phyloP scores from a whole-genome alignment of 2,329 filamentous ascomycete genomes.

The Trichoderma afroharzianum region DNA sequence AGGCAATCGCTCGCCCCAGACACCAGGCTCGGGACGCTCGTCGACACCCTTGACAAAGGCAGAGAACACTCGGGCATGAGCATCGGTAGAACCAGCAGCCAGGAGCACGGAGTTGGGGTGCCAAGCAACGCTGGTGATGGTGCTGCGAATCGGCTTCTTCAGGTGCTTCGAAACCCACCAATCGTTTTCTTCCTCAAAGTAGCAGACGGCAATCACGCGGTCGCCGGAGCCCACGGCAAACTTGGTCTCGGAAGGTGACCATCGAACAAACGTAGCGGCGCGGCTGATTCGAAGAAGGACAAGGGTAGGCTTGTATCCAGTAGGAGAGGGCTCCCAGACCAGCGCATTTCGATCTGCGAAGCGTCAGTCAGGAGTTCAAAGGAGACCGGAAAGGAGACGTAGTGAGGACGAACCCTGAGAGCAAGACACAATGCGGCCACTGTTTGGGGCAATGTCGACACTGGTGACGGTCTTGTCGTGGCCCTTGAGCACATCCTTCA shows the following conservation, averaged over 20 bases:
- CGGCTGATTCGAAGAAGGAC: conserved; percentile 96
- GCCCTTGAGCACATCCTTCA: conserved; percentile 90
- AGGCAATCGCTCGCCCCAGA: conserved; percentile 91
- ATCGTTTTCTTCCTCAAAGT: conserved; percentile 99
- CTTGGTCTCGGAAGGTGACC: conserved; percentile 95
- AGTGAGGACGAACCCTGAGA: conserved; percentile 68
- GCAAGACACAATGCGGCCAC: conserved; percentile 93
- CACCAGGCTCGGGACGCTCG: conserved; percentile 75
- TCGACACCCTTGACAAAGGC: conserved; percentile 96
- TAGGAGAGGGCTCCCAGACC: conserved; percentile 92
- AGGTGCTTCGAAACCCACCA: conserved; percentile 99
- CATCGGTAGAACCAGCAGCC: conserved; percentile 94
- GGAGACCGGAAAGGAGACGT: conserved; percentile 1
- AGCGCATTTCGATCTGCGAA: conserved; percentile 88
- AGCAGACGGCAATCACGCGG: conserved; percentile 92
- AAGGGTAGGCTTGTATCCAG: conserved; percentile 93
- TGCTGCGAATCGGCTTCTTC: conserved; percentile 98
- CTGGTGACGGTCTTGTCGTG: conserved; percentile 97
- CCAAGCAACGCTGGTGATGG: conserved; percentile 92
- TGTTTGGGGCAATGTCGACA: conserved; percentile 88
- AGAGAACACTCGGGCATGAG: conserved; percentile 90
- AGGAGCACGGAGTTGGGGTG: conserved; percentile 96
- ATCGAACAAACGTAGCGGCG: conserved; percentile 93
- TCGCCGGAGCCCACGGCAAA: conserved; percentile 97
- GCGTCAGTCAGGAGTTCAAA: background rate